phyloP scores from a whole-genome alignment of 148 eudicot genomes.

The Silene uniflora region DNA sequence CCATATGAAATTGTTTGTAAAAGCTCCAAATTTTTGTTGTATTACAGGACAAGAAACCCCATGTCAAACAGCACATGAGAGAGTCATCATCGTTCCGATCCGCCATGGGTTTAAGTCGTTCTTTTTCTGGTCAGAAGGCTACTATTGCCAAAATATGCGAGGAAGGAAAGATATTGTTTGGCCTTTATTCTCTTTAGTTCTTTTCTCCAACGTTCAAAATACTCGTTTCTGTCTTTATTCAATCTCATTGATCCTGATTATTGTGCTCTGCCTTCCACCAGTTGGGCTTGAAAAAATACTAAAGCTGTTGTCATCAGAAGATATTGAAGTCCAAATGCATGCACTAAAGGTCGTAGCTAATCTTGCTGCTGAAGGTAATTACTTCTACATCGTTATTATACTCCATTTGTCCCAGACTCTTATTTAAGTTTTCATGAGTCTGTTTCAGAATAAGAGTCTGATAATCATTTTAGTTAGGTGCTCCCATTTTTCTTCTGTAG shows the following conservation, averaged over 20 bases:
- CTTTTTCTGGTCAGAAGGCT: slow-evolving; percentile 60
- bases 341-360: slow-evolving; percentile 95
- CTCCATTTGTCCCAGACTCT: not conserved
- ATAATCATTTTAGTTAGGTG: too few species aligned
- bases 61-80: slow-evolving; percentile 44
- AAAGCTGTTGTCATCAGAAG: slow-evolving; percentile 67
- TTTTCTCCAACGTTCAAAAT: not conserved
- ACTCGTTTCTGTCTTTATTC: not conserved
- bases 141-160: slow-evolving; percentile 71
- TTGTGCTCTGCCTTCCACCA: slow-evolving; percentile 32
- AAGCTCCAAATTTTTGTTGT: not conserved
- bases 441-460: too few species aligned
- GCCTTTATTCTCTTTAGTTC: not conserved
- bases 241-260: slow-evolving; percentile 22
- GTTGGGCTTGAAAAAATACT: slow-evolving; percentile 85
- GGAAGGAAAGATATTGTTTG: slow-evolving; percentile 61
- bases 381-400: not conserved
- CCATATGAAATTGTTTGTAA: not conserved
- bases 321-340: slow-evolving; percentile 77
- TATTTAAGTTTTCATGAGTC: not conserved
- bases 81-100: slow-evolving; percentile 47
- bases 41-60: slow-evolving; percentile 64
- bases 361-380: slow-evolving; percentile 96
- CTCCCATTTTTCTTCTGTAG: too few species aligned
- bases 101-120: slow-evolving; percentile 46